A percentile compares a stretch with the other conserved stretches of the same genome.
These are phyloP conservation scores for Fusarium sp. DNA, from an alignment of 2,329 filamentous ascomycete species.

Conservation along the genomic window DNA sequence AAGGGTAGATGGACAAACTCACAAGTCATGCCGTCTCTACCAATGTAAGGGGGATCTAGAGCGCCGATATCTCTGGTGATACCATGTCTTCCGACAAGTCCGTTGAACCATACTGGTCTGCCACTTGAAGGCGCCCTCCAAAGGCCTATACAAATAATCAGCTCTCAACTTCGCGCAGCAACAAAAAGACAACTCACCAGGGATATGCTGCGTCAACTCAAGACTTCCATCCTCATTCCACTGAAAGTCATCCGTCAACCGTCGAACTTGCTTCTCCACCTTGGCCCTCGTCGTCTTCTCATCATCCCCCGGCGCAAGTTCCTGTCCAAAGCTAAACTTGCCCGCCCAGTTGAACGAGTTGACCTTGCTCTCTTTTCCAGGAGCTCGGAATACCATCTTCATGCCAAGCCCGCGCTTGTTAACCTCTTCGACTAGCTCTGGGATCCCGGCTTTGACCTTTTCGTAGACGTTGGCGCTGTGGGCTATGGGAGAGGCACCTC, in stretches of 20 bases:
- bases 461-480: conserved; percentile 22
- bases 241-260: conserved; percentile 18
- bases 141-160: neutral
- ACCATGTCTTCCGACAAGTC: neutral
- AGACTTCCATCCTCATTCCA: conserved; percentile 23
- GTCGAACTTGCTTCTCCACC: conserved; percentile 19
- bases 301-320: conserved; percentile 1
- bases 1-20: neutral
- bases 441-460: conserved; percentile 11
- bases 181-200: neutral
- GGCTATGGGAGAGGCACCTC: conserved; percentile 17
- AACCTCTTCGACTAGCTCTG: conserved; percentile 11
- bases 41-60: neutral
- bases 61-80: neutral
- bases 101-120: conserved; percentile 4
- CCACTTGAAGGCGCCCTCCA: conserved; percentile 6
- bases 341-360: conserved; percentile 27
- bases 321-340: conserved; percentile 23
- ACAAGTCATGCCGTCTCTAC: neutral
- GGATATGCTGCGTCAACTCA: conserved; percentile 27
- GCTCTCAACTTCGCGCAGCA: neutral
- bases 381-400: conserved; percentile 24
- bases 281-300: conserved; percentile 10
- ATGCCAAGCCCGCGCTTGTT: conserved; percentile 11
- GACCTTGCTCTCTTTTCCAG: conserved; percentile 17